phyloP scores from a whole-genome alignment of 495 filamentous ascomycete genomes.

The Cudoniella acicularis region DNA sequence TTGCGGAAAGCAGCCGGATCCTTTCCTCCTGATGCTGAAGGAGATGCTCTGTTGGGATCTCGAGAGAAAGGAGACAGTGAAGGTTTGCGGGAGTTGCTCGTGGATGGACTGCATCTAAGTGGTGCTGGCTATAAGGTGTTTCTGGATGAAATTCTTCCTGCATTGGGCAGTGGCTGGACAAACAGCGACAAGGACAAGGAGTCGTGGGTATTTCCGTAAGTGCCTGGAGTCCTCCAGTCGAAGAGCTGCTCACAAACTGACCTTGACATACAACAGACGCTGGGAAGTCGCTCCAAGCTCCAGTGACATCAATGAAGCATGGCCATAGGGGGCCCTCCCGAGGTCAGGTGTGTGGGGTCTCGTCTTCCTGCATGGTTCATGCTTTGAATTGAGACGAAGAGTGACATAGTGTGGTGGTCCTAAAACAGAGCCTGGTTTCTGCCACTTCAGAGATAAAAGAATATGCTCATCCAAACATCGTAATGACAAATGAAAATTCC shows the following conservation, averaged over 20 bases:
- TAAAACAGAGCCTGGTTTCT: no score
- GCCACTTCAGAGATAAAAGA: no score
- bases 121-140: slow-evolving; percentile 47
- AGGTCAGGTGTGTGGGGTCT: no score
- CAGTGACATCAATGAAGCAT: no score
- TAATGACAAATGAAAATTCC: no score
- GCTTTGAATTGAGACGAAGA: no score
- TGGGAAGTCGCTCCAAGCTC: neutral
- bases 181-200: slow-evolving; percentile 24
- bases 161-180: slow-evolving; percentile 37
- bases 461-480: no score
- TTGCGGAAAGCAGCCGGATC: slow-evolving; percentile 48
- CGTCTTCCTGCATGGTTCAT: no score
- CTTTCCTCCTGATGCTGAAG: slow-evolving; percentile 26
- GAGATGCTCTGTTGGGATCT: slow-evolving; percentile 36
- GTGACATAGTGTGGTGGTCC: no score
- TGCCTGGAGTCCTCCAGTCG: neutral
- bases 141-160: slow-evolving; percentile 38
- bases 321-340: no score
- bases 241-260: slow-evolving; percentile 10
- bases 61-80: slow-evolving; percentile 38
- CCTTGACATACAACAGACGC: neutral
- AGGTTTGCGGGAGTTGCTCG: slow-evolving; percentile 43
- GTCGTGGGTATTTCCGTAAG: slow-evolving; percentile 31
- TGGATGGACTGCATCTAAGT: slow-evolving; percentile 52